Percentiles rank a stretch among this genome's conserved stretches.
These are phyloP conservation scores for Puccinia polysora DNA, from an alignment of 1,284 basidiomycete genomes.

Conservation along the genomic window DNA sequence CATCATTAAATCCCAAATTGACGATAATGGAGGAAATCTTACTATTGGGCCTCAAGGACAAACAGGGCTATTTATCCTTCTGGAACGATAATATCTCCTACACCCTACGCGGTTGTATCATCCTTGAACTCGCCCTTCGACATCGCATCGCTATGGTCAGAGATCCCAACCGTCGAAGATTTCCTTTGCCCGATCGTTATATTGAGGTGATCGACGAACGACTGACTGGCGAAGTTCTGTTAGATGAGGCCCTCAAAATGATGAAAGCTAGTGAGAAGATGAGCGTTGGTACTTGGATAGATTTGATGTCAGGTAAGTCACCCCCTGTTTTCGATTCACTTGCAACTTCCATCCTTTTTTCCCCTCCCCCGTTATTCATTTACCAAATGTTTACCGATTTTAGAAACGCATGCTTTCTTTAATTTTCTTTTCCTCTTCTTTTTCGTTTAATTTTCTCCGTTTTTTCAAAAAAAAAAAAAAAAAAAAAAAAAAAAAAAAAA, in stretches of 20 bases:
- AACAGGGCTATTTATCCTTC: conserved; percentile 89
- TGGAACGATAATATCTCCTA: conserved; percentile 99
- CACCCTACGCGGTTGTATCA: conserved; percentile 85
- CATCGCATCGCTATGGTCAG: conserved; percentile 80
- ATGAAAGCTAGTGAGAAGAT: conserved; percentile 76
- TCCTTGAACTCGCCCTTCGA: conserved; percentile 85
- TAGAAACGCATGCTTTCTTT: background rate
- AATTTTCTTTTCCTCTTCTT: too few species aligned
- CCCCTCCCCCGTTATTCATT: background rate
- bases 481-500: background rate
- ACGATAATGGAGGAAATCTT: conserved; percentile 97
- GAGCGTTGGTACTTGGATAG: conserved; percentile 87
- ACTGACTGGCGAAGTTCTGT: conserved; percentile 86
- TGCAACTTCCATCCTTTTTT: conserved; percentile 18
- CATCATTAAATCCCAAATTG: conserved; percentile 70
- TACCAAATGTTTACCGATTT: conserved; percentile 4
- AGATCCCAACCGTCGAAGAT: conserved; percentile 72
- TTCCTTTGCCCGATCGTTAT: conserved; percentile 72
- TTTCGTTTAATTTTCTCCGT: too few species aligned
- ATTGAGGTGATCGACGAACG: conserved; percentile 85
- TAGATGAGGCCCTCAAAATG: conserved; percentile 92
- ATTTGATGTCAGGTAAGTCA: conserved; percentile 75
- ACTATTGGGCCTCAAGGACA: conserved; percentile 82
- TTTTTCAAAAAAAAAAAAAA: too few species aligned
- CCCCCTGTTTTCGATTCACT: background rate